phyloP scores from a whole-genome alignment of 2,329 filamentous ascomycete species.

The Capronia epimyces region DNA sequence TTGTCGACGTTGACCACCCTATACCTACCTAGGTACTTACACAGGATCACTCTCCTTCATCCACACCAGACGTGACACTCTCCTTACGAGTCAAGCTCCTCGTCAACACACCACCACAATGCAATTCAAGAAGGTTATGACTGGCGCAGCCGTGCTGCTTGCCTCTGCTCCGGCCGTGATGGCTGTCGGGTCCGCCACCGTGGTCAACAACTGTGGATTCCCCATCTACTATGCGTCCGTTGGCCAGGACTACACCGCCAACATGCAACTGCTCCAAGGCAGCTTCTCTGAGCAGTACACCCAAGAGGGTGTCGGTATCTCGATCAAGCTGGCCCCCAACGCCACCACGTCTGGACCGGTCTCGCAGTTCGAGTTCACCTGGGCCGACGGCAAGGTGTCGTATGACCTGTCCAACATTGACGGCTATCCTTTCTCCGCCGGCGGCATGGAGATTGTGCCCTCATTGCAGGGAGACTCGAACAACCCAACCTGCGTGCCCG shows the following conservation, averaged over 20 bases:
- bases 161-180: constrained; percentile 33
- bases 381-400: constrained; percentile 36
- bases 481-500: constrained; percentile 26
- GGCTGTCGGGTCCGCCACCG: constrained; percentile 37
- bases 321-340: constrained; percentile 40
- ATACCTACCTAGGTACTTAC: too few relatives aligned
- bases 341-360: constrained; percentile 34
- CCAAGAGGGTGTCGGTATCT: constrained; percentile 36
- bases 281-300: constrained; percentile 36
- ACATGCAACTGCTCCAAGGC: constrained; percentile 32
- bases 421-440: constrained; percentile 38
- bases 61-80: constrained; percentile 7
- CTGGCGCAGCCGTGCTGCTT: constrained; percentile 32
- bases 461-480: constrained; percentile 24
- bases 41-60: constrained; percentile 18
- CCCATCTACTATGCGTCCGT: constrained; percentile 40
- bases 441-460: constrained; percentile 26
- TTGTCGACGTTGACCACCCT: constrained; percentile 15
- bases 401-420: constrained; percentile 43
- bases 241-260: constrained; percentile 32
- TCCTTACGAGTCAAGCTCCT: constrained; percentile 15
- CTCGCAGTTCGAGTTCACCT: constrained; percentile 40
- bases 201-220: constrained; percentile 37
- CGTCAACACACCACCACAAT: constrained; percentile 28
- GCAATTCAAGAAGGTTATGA: constrained; percentile 32